Evolutionary conservation across 108 stramenopile genomes (phyloP).

Genomic region (Stephanodiscus triporus): DNA sequence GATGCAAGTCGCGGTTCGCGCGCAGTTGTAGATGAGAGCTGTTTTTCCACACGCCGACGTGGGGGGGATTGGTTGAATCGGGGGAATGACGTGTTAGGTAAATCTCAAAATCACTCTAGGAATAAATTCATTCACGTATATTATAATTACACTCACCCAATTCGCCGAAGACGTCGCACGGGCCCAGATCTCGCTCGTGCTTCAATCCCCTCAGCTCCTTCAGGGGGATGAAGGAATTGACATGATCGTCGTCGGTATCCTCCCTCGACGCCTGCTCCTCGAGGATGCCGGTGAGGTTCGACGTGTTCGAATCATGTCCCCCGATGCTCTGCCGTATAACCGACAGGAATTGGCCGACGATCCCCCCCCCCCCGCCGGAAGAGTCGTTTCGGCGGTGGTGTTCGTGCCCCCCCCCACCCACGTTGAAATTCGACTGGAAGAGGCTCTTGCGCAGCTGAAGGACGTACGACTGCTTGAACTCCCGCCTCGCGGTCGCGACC

Average conservation of each 20-base stretch:
- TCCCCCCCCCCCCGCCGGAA: background rate
- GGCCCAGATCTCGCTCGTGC: conserved; percentile 47
- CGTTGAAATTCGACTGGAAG: conserved; percentile 32
- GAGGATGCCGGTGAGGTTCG: conserved; percentile 8
- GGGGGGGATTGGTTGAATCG: background rate
- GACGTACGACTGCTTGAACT: conserved; percentile 44
- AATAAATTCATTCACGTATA: too few relatives aligned
- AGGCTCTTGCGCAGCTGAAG: conserved; percentile 42
- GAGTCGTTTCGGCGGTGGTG: background rate
- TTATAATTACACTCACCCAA: conserved; percentile 12
- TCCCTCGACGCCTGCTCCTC: conserved; percentile 12
- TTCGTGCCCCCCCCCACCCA: background rate
- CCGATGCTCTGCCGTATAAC: conserved; percentile 19
- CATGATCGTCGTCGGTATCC: conserved; percentile 12
- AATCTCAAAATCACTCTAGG: too few relatives aligned
- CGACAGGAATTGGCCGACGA: conserved; percentile 30
- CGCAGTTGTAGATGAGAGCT: conserved; percentile 61
- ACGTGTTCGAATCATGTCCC: background rate
- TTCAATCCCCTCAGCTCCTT: conserved; percentile 36
- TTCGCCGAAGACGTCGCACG: conserved; percentile 44
- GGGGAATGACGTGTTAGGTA: too few relatives aligned
- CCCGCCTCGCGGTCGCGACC: conserved; percentile 14
- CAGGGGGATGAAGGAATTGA: conserved; percentile 23
- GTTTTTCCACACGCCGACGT: background rate
- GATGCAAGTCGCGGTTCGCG: conserved; percentile 59